These are phyloP conservation scores for Epicoccum sorghinum DNA, from an alignment of 2,329 filamentous ascomycete genomes.

Conservation along the genomic window DNA sequence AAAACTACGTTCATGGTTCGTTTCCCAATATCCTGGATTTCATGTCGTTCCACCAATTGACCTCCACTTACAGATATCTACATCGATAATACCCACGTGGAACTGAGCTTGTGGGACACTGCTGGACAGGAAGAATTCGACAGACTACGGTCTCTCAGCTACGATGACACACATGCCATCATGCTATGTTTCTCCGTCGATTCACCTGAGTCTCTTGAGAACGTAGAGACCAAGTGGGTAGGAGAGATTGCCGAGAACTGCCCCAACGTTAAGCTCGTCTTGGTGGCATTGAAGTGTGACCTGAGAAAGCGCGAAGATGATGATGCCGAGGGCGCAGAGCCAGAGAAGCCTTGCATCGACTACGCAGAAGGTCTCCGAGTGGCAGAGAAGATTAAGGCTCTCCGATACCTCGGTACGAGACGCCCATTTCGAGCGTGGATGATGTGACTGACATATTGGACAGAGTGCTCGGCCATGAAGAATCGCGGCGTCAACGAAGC, in stretches of 20 bases:
- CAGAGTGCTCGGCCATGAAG: slow-evolving; percentile 97
- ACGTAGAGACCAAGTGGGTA: slow-evolving; percentile 98
- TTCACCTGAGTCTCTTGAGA: slow-evolving; percentile 94
- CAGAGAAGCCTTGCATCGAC: slow-evolving; percentile 71
- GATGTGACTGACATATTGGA: slow-evolving; percentile 13
- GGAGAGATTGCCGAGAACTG: slow-evolving; percentile 98
- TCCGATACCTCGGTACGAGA: slow-evolving; percentile 79
- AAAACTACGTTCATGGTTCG: slow-evolving; percentile 97
- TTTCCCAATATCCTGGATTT: slow-evolving; percentile 2
- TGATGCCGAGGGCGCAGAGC: slow-evolving; percentile 57
- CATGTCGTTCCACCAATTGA: slow-evolving; percentile 5
- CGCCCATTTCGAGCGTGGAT: not conserved
- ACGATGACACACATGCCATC: slow-evolving; percentile 97
- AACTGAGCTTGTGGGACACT: slow-evolving; percentile 97
- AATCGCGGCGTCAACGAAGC: slow-evolving; percentile 98
- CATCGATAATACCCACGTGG: slow-evolving; percentile 95
- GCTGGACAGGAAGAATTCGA: slow-evolving; percentile 99
- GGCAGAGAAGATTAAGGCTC: slow-evolving; percentile 86
- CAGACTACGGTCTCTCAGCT: slow-evolving; percentile 89
- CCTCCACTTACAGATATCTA: slow-evolving; percentile 76
- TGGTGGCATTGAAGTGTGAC: slow-evolving; percentile 97
- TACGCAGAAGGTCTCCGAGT: slow-evolving; percentile 93
- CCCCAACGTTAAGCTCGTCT: slow-evolving; percentile 89
- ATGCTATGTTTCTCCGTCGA: slow-evolving; percentile 99
- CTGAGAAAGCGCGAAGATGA: slow-evolving; percentile 76